Base-by-base conservation (phyloP, 441 rosid species). In the Syzygium malaccense region DNA sequence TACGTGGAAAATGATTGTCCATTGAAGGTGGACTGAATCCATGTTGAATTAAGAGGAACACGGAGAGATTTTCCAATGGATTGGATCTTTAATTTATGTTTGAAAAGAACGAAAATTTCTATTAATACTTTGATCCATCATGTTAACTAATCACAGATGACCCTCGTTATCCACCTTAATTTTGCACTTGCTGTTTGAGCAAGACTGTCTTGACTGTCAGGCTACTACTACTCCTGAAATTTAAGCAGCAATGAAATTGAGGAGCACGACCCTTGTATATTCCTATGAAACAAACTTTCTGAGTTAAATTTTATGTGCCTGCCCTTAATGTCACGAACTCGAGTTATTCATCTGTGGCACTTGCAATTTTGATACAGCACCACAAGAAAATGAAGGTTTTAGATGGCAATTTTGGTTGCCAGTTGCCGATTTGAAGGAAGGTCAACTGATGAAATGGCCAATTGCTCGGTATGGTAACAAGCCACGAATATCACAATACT, bases 31-130 rank as follows among this genome's bases (percentile, higher is more conserved):
- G 64, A 26, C 15, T 25, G 30, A 58, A 58, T 58, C 7, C n/a
- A 26, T 26, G 12, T 17, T 30, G 75, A 4, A 66, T 32, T 66
- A 33, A 2, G 8, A 33, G 28, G 80, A 68, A 10, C 8, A 19
- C 1, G 1, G 15, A 68, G 26, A 66, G 80, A 37, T 37, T 37
- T 20, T 71, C 80, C 26, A 4, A 37, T 37, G 26, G 26, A 2
- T 5, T 33, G 0, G 4, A 71, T 33, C 49, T 20, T 19, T 37
- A 1, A 19, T 37, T 19, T 71, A 1, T 37, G 1, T 37, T 3
- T 71, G 49, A 71, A 20, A 19, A 37, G 80, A 10, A 71, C 2
- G 2, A 8, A 33, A 10, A 71, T 71, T 6, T 71, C 1, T 37
- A 37, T 71, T 33, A 19, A 10, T 37, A 0, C 28, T 20, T 71